These are phyloP conservation scores for Talaromyces adpressus DNA, from an alignment of 495 filamentous ascomycete genomes.

Conservation along the genomic window DNA sequence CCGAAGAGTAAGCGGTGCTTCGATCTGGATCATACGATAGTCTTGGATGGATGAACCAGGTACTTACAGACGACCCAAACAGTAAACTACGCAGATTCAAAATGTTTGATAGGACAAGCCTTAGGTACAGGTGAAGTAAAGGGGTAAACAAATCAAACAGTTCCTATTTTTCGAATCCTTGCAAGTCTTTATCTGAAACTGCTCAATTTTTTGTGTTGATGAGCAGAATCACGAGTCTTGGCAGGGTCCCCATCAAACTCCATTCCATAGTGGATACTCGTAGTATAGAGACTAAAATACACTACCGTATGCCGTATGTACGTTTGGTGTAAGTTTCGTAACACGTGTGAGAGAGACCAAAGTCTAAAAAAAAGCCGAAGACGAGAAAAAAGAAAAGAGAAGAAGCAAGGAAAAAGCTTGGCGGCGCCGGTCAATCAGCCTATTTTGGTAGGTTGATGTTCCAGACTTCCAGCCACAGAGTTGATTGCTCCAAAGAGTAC, in stretches of 20 bases:
- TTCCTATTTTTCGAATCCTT: not conserved
- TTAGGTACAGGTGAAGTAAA: not conserved
- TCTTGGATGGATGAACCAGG: not conserved
- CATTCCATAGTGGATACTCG: not conserved
- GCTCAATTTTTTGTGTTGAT: not conserved
- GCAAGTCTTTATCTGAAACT: not conserved
- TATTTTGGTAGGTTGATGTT: not conserved
- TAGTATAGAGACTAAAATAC: not conserved
- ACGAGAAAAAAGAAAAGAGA: not conserved
- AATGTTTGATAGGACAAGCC: not conserved
- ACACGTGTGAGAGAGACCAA: not conserved
- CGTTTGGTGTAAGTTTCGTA: not conserved
- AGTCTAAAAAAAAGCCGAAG: not conserved
- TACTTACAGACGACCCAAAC: no score
- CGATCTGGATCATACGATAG: not conserved
- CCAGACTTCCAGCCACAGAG: not conserved
- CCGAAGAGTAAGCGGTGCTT: not conserved
- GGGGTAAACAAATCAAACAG: not conserved
- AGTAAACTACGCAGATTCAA: not conserved
- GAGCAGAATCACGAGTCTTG: not conserved
- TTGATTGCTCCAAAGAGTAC: not conserved
- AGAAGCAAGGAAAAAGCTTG: not conserved
- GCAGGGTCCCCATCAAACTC: not conserved
- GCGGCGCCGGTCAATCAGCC: not conserved
- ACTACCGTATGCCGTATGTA: not conserved